phyloP scores from a whole-genome alignment of 495 filamentous ascomycete species.

The Talaromyces trachyspermus region DNA sequence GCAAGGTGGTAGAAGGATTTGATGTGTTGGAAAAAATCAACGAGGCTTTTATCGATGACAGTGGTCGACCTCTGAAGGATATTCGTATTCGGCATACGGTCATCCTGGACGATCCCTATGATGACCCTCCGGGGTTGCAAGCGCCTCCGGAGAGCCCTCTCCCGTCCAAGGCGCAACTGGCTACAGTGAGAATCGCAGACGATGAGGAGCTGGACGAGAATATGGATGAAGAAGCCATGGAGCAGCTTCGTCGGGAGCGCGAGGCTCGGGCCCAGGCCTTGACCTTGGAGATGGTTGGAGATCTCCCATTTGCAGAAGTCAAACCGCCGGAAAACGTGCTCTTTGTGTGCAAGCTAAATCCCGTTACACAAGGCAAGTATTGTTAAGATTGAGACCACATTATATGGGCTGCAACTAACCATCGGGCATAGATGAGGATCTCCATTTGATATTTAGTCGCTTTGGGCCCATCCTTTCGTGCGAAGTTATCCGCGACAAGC shows the following conservation, averaged over 20 bases:
- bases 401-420: conserved; percentile 8
- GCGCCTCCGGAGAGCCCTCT: conserved; percentile 75
- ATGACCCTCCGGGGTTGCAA: conserved; percentile 65
- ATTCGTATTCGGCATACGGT: conserved; percentile 89
- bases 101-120: conserved; percentile 81
- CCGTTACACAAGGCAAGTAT: conserved; percentile 69
- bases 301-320: conserved; percentile 95
- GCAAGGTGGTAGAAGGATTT: conserved; percentile 89
- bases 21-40: conserved; percentile 92
- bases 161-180: conserved; percentile 74
- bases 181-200: conserved; percentile 87
- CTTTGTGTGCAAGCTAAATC: conserved; percentile 98
- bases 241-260: conserved; percentile 74
- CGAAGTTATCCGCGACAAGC: conserved; percentile 91
- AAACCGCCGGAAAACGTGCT: conserved; percentile 95
- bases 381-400: not conserved
- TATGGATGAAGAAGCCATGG: conserved; percentile 68
- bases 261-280: conserved; percentile 92
- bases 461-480: conserved; percentile 94
- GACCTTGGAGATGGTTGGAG: conserved; percentile 95
- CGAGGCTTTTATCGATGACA: conserved; percentile 74
- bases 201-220: conserved; percentile 74
- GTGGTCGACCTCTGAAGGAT: conserved; percentile 77
- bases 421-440: conserved; percentile 67
- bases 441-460: conserved; percentile 91